Evolutionary conservation across 2,329 filamentous ascomycete genomes (phyloP).

Genomic region (Ophiostoma novo-ulmi): DNA sequence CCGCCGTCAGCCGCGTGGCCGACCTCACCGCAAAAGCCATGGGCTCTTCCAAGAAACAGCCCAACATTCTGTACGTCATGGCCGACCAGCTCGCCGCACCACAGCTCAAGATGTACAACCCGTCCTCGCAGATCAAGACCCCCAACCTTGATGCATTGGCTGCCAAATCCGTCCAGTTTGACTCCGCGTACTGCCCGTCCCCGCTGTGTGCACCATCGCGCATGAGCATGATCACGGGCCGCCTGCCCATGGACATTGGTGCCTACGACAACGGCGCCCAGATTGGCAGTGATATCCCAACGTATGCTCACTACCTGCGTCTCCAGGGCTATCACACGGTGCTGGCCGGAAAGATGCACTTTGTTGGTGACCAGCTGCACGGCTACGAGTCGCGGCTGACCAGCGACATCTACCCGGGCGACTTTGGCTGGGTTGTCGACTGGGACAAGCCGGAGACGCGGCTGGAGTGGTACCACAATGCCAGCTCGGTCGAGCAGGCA

Average conservation of each 20-base stretch:
- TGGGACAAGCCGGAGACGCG: constrained; percentile 86
- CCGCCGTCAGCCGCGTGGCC: constrained; percentile 25
- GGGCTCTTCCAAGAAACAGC: constrained; percentile 42
- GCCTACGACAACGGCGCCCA: constrained; percentile 89
- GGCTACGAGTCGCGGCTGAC: constrained; percentile 89
- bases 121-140: constrained; percentile 82
- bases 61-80: constrained; percentile 92
- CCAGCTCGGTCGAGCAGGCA: constrained; percentile 85
- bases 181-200: constrained; percentile 90
- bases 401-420: constrained; percentile 91
- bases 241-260: constrained; percentile 84
- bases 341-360: constrained; percentile 95
- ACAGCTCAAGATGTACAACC: constrained; percentile 86
- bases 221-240: constrained; percentile 91
- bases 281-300: constrained; percentile 77
- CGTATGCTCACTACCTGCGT: constrained; percentile 87
- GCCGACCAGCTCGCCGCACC: constrained; percentile 91
- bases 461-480: constrained; percentile 95
- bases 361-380: constrained; percentile 89
- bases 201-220: constrained; percentile 88
- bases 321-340: constrained; percentile 82
- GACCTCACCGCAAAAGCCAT: constrained; percentile 14
- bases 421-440: constrained; percentile 92
- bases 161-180: constrained; percentile 77
- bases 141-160: constrained; percentile 83